Evolutionary conservation across 352 stramenopile genomes (phyloP), one percentile per base, ranked within the genome.

Genomic region (Thalassiosira livingstoniorum): DNA sequence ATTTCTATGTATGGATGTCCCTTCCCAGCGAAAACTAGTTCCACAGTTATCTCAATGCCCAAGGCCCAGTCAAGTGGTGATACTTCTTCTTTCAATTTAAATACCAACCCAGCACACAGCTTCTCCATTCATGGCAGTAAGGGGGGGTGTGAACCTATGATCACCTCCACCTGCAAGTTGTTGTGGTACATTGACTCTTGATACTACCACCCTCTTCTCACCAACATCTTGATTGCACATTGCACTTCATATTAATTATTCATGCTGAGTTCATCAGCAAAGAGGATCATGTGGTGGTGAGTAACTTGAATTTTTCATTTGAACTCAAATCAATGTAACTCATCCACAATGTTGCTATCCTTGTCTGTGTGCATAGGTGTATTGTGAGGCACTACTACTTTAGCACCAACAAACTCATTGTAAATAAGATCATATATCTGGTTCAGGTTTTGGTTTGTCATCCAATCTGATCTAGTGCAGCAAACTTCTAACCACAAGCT

Each of bases 371-470:
- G 73, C 0, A 73, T 4, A 62, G 45, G 35, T 4, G n/a, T n/a
- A n/a, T n/a, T n/a, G n/a, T n/a, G n/a, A n/a, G n/a, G n/a, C n/a
- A n/a, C n/a, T n/a, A 62, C 71, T 1, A 73, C 37, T 27, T 27
- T 15, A 29, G 61, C 51, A 34, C 67, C 61, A 25, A 80, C 71
- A 47, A 80, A 66, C 18, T 58, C 60, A 73, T 73, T 25, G 21
- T 80, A 72, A 11, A 73, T 62, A 7, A 67, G 21, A 54, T 73
- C 18, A 29, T 80, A 80, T 51, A 67, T 67, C n/a, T 66, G 43
- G 2, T 18, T 23, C 25, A 77, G 25, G 31, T 77, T 69, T 31
- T n/a, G 27, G 31, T 62, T n/a, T 23, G 27, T 68, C 39, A 39
- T 68, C 68, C 68, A 77, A 25, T 77, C 57, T 7, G 21, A 11